Conservation (phyloP, 768 basidiomycete species). For the Naematelia encephala region DNA sequence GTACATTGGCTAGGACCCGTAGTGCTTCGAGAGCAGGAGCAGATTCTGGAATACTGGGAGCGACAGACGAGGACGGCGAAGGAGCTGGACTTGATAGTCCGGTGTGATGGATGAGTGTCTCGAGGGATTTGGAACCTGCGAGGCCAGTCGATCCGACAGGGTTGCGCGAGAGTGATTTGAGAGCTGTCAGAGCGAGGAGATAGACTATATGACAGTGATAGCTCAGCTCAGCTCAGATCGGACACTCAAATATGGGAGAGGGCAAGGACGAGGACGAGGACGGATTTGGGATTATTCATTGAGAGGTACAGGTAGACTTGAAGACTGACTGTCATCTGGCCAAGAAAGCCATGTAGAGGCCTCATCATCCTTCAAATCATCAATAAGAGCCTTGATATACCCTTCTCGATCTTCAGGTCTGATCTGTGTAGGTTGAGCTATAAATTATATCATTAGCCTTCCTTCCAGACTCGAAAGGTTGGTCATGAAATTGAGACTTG, state of each 20-base stretch:
- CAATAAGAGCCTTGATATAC: constrained; percentile 61
- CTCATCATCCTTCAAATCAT: constrained; percentile 57
- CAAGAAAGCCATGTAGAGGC: constrained; percentile 56
- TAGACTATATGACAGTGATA: too few species aligned
- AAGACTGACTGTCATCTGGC: constrained; percentile 58
- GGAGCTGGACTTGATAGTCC: constrained; percentile 20
- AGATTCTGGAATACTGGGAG: background rate
- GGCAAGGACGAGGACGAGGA: constrained; percentile 10
- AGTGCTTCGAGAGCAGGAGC: constrained; percentile 30
- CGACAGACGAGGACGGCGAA: constrained; percentile 6
- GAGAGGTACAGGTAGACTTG: constrained; percentile 1
- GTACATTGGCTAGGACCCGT: constrained; percentile 66
- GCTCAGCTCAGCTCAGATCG: too few species aligned
- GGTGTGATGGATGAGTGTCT: constrained; percentile 31
- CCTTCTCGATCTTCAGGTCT: constrained; percentile 56
- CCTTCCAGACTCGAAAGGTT: too few species aligned
- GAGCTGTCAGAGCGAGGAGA: constrained; percentile 62
- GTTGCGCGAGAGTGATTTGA: constrained; percentile 73
- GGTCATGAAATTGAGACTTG: background rate
- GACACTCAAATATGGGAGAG: too few species aligned
- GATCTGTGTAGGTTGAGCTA: constrained; percentile 58
- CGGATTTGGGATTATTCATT: constrained; percentile 11
- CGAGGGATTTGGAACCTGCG: constrained; percentile 55
- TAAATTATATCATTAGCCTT: background rate
- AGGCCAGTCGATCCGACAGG: constrained; percentile 62